Base-by-base conservation (phyloP, 306 rosid species). In the Hippophae tibetana region DNA sequence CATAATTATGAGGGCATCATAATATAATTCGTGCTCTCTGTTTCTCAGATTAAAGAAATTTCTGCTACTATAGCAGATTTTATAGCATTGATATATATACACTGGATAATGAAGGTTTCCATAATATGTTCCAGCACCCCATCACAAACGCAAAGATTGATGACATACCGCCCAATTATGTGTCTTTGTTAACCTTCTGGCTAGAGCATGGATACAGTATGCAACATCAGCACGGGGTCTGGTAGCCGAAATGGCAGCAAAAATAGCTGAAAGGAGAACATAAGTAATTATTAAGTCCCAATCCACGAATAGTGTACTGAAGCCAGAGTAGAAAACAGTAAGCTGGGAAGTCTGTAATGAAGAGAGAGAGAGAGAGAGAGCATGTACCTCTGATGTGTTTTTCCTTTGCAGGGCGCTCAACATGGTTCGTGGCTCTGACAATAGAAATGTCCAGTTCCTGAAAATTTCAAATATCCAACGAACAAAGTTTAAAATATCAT, bases 151-250 rank as follows among this genome's bases (percentile, higher is more conserved):
- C 40, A 47, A 44, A 66, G 63, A 31, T 31, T 31, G 13, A 74
- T 53, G 13, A 73, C 99, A 38, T 81, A 93, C 99, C 67, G 97
- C 97, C 99, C 99, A 93, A 65, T 89, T 93, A 81, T 93, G 99
- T 6, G 99, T 93, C 84, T 65, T 93, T 6, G 99, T 79, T 63
- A 93, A 74, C 57, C 99, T 74, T 70, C 97, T 79, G 43, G 99
- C 94, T 46, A 93, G 89, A 74, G 94, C 94, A 47, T 89, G 99
- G 65, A 93, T 93, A 84, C 97, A 93, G 72, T 93, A 93, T 42
- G 99, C 99, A 61, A 93, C 99, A 81, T 93, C 99, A 4, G 99
- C 97, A 41, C 99, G 78, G 56, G 99, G 97, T 75, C 95, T 82
- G 38, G 99, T 86, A 54, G 99, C 99, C 59, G 95, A 93, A 81